Conservation (phyloP, 2,329 filamentous ascomycete species). For the Penicillium sp. region DNA sequence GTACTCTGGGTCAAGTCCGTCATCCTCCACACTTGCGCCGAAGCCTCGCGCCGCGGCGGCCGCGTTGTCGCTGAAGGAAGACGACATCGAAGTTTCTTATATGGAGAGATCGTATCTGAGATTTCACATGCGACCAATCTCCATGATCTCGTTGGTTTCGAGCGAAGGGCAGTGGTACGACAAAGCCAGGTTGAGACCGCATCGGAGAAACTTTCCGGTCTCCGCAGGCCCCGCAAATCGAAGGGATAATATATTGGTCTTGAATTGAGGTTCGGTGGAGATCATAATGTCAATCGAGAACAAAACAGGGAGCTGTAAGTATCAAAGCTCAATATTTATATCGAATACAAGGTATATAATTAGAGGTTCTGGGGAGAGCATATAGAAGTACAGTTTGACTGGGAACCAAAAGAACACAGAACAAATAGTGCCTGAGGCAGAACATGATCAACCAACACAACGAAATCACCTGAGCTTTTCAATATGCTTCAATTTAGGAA, state of each 20-base stretch:
- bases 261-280: not conserved
- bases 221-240: conserved; percentile 17
- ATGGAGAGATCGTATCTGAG: not conserved
- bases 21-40: conserved; percentile 17
- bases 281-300: not conserved
- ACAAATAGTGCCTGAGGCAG: not conserved
- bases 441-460: not conserved
- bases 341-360: not conserved
- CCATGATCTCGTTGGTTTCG: conserved; percentile 9
- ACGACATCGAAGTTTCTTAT: conserved; percentile 12
- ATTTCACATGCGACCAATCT: not conserved
- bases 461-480: not conserved
- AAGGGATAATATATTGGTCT: conserved; percentile 2
- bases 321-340: not conserved
- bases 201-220: conserved; percentile 25
- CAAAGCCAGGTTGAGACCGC: conserved; percentile 6
- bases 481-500: not conserved
- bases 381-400: not conserved
- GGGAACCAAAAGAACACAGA: not conserved
- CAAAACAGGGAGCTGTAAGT: not conserved
- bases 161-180: conserved; percentile 4
- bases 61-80: conserved; percentile 3
- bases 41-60: conserved; percentile 11
- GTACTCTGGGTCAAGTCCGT: conserved; percentile 29
- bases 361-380: not conserved